These are phyloP conservation scores for Entophlyctis luteolus DNA, from an alignment of 192 early-diverging fungal species.

Conservation along the genomic window DNA sequence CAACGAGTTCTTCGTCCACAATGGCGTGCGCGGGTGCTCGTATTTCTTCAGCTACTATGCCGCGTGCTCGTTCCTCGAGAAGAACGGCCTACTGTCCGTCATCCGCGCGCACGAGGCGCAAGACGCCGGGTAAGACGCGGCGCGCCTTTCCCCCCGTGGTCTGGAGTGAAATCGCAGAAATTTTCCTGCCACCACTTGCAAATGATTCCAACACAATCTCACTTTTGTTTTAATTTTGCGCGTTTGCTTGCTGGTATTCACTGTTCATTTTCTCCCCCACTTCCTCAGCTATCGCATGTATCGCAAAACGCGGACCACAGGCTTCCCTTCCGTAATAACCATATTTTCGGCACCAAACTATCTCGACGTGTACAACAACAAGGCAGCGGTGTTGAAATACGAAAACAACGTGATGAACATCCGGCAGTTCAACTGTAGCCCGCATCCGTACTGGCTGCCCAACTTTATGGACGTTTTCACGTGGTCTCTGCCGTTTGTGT, in stretches of 20 bases:
- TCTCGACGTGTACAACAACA: slow-evolving; percentile 97
- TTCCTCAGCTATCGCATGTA: slow-evolving; percentile 91
- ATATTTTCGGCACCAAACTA: slow-evolving; percentile 98
- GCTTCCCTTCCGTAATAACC: slow-evolving; percentile 94
- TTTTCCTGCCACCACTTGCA: too few species aligned
- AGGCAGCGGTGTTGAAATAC: slow-evolving; percentile 96
- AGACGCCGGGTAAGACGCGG: slow-evolving; percentile 72
- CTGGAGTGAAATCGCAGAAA: too few species aligned
- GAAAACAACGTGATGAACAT: slow-evolving; percentile 99
- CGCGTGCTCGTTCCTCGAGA: slow-evolving; percentile 88
- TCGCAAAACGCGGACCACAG: slow-evolving; percentile 85
- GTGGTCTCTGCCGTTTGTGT: slow-evolving; percentile 96
- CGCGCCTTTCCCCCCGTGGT: too few species aligned
- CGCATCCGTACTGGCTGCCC: slow-evolving; percentile 97
- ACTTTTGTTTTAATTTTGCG: slow-evolving; percentile 15
- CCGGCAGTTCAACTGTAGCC: slow-evolving; percentile 88
- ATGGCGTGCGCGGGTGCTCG: slow-evolving; percentile 89
- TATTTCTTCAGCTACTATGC: slow-evolving; percentile 88
- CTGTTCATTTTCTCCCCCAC: too few species aligned
- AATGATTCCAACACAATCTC: too few species aligned
- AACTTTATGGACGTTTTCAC: slow-evolving; percentile 99
- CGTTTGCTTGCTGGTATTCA: slow-evolving; percentile 13
- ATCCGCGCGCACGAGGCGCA: slow-evolving; percentile 99
- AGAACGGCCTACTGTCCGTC: slow-evolving; percentile 87
- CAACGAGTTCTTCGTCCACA: slow-evolving; percentile 86